phyloP scores from a whole-genome alignment of 192 early-diverging fungal genomes.

The Podila minutissima region DNA sequence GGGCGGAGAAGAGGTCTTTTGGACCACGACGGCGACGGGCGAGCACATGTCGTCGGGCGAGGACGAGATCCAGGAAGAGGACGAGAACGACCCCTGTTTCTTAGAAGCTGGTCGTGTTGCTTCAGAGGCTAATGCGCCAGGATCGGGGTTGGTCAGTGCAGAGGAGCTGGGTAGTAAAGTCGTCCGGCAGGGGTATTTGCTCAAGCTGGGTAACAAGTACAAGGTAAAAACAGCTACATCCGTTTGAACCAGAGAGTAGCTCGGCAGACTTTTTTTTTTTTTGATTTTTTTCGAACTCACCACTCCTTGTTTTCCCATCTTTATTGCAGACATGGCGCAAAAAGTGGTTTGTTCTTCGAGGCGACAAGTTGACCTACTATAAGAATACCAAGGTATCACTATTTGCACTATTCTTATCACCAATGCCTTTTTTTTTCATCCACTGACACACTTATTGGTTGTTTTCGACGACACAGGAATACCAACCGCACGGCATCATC shows the following conservation, averaged over 20 bases:
- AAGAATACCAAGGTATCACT: constrained; percentile 64
- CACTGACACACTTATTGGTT: background rate
- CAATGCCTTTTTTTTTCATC: background rate
- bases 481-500: constrained; percentile 60
- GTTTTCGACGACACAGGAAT: constrained; percentile 41
- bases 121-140: constrained; percentile 45
- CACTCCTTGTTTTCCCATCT: no score
- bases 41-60: constrained; percentile 29
- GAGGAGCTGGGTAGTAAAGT: constrained; percentile 59
- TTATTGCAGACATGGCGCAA: constrained; percentile 62
- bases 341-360: constrained; percentile 71
- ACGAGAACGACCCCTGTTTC: constrained; percentile 27
- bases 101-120: constrained; percentile 41
- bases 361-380: constrained; percentile 66
- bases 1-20: constrained; percentile 20
- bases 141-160: constrained; percentile 35
- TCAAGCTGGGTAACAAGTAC: constrained; percentile 62
- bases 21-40: constrained; percentile 1
- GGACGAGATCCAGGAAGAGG: constrained; percentile 22
- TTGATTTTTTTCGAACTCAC: constrained; percentile 2
- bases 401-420: background rate
- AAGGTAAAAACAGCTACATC: constrained; percentile 41
- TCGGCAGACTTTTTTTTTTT: background rate
- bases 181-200: constrained; percentile 60
- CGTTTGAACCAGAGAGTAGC: background rate